Conservation (phyloP, 176 grass and related monocot species). For the Olyra latifolia region DNA sequence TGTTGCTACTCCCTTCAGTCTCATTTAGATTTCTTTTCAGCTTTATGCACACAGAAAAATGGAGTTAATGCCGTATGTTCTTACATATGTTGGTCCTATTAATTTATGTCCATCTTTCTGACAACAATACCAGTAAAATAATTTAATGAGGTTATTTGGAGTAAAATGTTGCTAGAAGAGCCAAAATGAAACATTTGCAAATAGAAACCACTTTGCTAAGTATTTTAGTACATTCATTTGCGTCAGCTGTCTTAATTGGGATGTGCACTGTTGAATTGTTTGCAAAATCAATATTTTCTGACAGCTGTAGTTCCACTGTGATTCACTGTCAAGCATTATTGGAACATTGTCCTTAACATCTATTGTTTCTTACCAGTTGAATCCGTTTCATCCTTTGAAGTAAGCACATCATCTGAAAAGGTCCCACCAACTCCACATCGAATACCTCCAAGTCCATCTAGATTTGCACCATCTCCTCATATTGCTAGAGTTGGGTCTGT, state of each 20-base stretch:
- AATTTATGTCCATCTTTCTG: background rate
- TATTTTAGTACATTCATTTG: constrained; percentile 9
- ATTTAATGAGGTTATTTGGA: background rate
- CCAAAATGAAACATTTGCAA: background rate
- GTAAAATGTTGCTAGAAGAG: background rate
- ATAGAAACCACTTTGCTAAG: background rate
- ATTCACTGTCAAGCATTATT: constrained; percentile 2
- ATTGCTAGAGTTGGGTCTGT: constrained; percentile 68
- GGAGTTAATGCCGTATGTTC: background rate
- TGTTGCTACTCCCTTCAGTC: background rate
- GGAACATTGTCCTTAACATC: constrained; percentile 15
- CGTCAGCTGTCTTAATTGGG: background rate
- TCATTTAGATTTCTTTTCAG: background rate
- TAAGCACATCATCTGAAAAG: constrained; percentile 84
- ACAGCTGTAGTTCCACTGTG: background rate
- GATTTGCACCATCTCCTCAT: constrained; percentile 86
- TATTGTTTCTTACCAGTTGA: constrained; percentile 53
- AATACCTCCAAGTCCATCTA: constrained; percentile 95
- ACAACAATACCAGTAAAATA: background rate
- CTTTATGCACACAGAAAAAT: background rate
- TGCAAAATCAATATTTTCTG: background rate
- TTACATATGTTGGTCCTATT: background rate
- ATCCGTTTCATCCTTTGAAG: constrained; percentile 63
- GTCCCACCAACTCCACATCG: constrained; percentile 65
- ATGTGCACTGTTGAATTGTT: background rate